phyloP scores from a whole-genome alignment of 2,329 filamentous ascomycete species.

The Penicillium aurantiogriseum region DNA sequence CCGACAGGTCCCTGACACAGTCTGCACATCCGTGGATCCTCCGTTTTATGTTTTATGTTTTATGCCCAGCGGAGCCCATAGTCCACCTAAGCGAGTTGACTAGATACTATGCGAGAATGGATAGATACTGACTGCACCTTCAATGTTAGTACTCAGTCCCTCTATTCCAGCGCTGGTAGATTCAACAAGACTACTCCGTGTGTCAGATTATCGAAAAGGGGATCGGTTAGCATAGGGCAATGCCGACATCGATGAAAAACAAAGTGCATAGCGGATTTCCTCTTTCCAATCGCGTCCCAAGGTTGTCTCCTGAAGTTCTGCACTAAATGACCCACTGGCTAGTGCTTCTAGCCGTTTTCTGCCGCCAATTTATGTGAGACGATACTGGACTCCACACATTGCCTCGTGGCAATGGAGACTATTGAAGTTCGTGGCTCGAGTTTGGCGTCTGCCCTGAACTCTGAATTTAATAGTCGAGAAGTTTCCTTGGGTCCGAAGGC shows the following conservation, averaged over 20 bases:
- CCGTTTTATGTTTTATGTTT: neutral
- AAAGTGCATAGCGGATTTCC: neutral
- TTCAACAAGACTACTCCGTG: neutral
- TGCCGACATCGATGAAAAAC: neutral
- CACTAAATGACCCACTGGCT: conserved; percentile 26
- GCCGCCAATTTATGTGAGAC: conserved; percentile 4
- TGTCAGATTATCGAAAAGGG: neutral
- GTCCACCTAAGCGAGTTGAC: neutral
- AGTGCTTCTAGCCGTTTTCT: conserved; percentile 30
- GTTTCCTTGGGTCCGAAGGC: neutral
- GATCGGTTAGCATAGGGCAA: neutral
- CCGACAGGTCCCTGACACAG: neutral
- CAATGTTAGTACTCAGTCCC: neutral
- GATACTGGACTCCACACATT: conserved; percentile 1
- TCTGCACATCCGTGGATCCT: conserved; percentile 3
- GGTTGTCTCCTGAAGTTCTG: conserved; percentile 23
- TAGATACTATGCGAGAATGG: neutral
- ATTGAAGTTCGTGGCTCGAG: conserved; percentile 4
- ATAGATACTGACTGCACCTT: conserved; percentile 2
- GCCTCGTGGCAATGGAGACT: conserved; percentile 15
- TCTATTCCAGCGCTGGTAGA: neutral
- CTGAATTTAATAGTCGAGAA: neutral
- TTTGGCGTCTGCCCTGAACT: neutral
- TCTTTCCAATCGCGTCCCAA: neutral
- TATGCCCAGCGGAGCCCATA: neutral